Conservation (phyloP, 2,329 filamentous ascomycete genomes). For the Tolypocladium tropicale region DNA sequence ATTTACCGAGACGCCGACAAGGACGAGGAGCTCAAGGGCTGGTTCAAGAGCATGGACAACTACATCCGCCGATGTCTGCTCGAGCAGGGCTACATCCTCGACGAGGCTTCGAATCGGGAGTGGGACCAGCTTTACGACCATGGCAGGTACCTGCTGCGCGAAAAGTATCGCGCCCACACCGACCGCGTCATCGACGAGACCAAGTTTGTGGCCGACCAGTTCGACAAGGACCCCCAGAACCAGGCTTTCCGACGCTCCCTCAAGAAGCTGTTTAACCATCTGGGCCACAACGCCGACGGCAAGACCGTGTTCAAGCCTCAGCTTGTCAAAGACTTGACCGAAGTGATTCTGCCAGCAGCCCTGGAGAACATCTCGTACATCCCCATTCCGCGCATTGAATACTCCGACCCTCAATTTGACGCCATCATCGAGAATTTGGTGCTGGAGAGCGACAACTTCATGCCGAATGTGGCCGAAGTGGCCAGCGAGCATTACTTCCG, state of each 20-base stretch:
- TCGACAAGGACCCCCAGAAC: conserved; percentile 82
- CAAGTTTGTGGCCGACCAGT: conserved; percentile 83
- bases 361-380: conserved; percentile 85
- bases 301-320: conserved; percentile 89
- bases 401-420: conserved; percentile 74
- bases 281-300: conserved; percentile 80
- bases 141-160: conserved; percentile 75
- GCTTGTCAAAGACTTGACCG: conserved; percentile 76
- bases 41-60: conserved; percentile 71
- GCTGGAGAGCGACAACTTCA: conserved; percentile 92
- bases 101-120: conserved; percentile 66
- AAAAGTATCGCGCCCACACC: conserved; percentile 79
- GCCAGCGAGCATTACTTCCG: conserved; percentile 89
- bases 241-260: conserved; percentile 65
- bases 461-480: conserved; percentile 84
- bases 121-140: conserved; percentile 81
- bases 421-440: conserved; percentile 89
- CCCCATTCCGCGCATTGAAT: conserved; percentile 89
- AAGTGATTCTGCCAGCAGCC: conserved; percentile 73
- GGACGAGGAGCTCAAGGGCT: conserved; percentile 76
- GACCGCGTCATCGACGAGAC: conserved; percentile 80
- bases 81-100: conserved; percentile 84
- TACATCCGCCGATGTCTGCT: conserved; percentile 78
- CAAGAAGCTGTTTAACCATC: conserved; percentile 73
- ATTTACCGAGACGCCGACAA: conserved; percentile 81